A percentile compares a stretch with the other conserved stretches of the same genome.
These are phyloP conservation scores for Tolypocladium album DNA, from an alignment of 2,329 filamentous ascomycete species.

Conservation along the genomic window DNA sequence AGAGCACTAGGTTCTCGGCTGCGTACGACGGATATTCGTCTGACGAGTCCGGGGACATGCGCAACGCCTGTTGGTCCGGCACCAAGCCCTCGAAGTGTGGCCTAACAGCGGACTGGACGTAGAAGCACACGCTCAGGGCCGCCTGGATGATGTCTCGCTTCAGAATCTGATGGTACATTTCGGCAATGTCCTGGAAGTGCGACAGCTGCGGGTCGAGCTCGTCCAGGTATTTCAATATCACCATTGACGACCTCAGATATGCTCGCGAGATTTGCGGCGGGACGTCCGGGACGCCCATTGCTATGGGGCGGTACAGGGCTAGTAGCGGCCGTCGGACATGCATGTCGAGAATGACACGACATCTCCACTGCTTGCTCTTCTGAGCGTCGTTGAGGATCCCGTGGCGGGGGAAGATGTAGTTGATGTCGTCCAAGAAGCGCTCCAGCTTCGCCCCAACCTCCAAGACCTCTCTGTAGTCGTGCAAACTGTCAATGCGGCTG, in stretches of 20 bases:
- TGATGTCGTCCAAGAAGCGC: constrained; percentile 41
- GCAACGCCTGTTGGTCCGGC: constrained; percentile 18
- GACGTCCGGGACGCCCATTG: constrained; percentile 37
- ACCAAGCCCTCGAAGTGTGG: constrained; percentile 16
- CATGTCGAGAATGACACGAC: constrained; percentile 40
- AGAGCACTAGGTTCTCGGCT: constrained; percentile 26
- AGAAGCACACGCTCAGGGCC: constrained; percentile 44
- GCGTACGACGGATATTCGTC: constrained; percentile 23
- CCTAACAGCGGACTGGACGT: constrained; percentile 28
- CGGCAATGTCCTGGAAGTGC: constrained; percentile 35
- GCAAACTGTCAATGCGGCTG: constrained; percentile 38
- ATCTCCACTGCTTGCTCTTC: constrained; percentile 40
- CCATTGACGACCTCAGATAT: constrained; percentile 44
- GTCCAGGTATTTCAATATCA: constrained; percentile 43
- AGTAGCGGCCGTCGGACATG: constrained; percentile 41
- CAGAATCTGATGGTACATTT: constrained; percentile 42
- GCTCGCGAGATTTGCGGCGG: constrained; percentile 40
- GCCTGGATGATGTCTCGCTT: constrained; percentile 45
- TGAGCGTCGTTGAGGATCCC: constrained; percentile 29
- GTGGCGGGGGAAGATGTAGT: constrained; percentile 38
- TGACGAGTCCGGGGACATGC: constrained; percentile 22
- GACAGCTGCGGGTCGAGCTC: constrained; percentile 37
- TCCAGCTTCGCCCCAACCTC: constrained; percentile 44
- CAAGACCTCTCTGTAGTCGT: constrained; percentile 42
- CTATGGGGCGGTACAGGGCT: constrained; percentile 43